Evolutionary conservation across 495 filamentous ascomycete genomes (phyloP), one percentile per base, ranked within the genome.

Genomic region (Hypoxylon intermedium): DNA sequence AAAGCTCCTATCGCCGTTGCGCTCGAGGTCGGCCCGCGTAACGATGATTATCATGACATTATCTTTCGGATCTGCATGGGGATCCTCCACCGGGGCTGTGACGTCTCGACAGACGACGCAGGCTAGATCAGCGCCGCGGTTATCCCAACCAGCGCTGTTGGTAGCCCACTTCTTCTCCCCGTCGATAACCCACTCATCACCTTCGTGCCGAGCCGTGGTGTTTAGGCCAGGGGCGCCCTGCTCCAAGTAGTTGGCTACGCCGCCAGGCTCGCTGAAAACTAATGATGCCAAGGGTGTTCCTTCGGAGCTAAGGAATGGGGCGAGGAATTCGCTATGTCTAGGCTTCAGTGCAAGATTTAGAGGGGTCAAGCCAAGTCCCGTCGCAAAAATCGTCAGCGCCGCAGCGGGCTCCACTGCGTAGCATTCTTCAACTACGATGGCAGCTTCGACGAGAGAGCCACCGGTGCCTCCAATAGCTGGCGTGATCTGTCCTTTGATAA

Each of bases 151-250:
- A 2, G 73, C 75, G 49, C 70, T 73, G 55, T 83, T 84, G n/a
- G 80, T 81, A 26, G 81, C 80, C 79, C 81, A 84, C 51, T 79
- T 77, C 75, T 83, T 84, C 44, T 83, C 79, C n/a, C 82, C 82
- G 63, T 79, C 79, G 21, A 84, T 69, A 15, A 84, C 67, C 78
- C 78, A 83, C 34, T 82, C 75, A 24, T 82, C 75, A 9, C 79
- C 80, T 16, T 83, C 80, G n/a, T 63, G 62, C 15, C 67, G 57
- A 5, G 82, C 81, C 9, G 74, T 80, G 5, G 81, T 83, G 21
- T 74, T 60, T 23, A 85, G 67, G 0, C 82, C 80, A 9, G 60
- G 61, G 0, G 67, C 79, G 1, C 81, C 79, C 42, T 74, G 77
- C 57, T 84, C 80, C 24, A 83, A 57, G 51, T 68, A 81, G 58